Base-by-base conservation (phyloP, 225 moss, liverwort and hornwort genomes). In the Pleurozium schreberi region DNA sequence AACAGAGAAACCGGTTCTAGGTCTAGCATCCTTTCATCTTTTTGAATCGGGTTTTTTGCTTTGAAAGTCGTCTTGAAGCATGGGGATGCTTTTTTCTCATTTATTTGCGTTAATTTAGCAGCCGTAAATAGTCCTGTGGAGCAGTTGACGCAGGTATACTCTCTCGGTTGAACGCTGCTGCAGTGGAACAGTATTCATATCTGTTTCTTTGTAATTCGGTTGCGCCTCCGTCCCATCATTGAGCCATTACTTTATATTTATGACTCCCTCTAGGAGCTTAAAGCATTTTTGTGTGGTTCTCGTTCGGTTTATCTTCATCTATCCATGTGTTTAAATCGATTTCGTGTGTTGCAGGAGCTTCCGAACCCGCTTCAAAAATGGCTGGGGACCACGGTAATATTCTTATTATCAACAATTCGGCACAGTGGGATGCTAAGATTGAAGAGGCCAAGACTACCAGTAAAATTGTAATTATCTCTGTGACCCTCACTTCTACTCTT, bases 311-410 rank as follows among this genome's bases (percentile, higher is more conserved):
- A 17, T 45, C 9, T 58, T 28, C 7, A 38, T 43, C 20, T 68
- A 11, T 34, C 10, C 13, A 13, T 25, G 31, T 52, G 22, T 11
- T 20, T 34, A 13, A 82, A 69, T 77, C 36, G 7, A n/a, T 69
- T 70, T 67, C n/a, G 15, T 27, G 23, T 69, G 45, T 34, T 88
- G 85, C 92, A 94, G 92, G 26, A 59, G 26, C 75, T 83, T 83
- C 76, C 50, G 47, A 58, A 69, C 26, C 68, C 60, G 61, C 80
- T 80, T 61, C 85, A 20, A 66, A 81, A 31, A 95, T 95, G 95
- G 91, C 95, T 77, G 93, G 73, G 58, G 93, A 95, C 63, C 91
- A 95, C n/a, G 95, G 93, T 19, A 94, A 92, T 12, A 93, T 95
- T 30, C 53, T 43, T 11, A 9, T 84, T 13, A 93, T 98, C 78